Base-by-base conservation (phyloP, 805 yeast genomes). In the Alloascoidea africana region DNA sequence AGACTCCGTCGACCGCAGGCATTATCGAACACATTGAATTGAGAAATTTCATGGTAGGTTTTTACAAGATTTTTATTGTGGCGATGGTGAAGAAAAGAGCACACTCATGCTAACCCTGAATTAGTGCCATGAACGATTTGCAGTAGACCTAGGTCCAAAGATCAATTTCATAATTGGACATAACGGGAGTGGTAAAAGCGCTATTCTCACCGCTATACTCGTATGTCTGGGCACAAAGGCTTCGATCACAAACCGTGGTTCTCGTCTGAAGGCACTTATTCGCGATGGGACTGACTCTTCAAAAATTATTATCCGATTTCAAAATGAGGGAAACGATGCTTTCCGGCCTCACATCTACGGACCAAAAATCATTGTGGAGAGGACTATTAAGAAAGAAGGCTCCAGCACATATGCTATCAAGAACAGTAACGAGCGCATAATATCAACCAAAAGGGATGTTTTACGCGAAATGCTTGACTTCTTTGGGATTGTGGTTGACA, bases 131-230 rank as follows among this genome's bases (percentile, higher is more conserved):
- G 78, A 73, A 35, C 72, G 82, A 39, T 83, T 91, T 49, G 75
- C 73, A 39, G 58, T 91, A 5, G 69, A 66, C 2, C 65, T 87
- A 19, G 91, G 91, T 1, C 86, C 89, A 0, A 72, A 76, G 38
- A 65, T 87, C 46, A 87, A 87, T 53, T 81, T 87, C 51, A 83
- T 87, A 40, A 78, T 83, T 32, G 97, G 97, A 15, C 66, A 79
- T 40, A 87, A 87, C 50, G 97, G 97, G 2, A 75, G 87, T 30
- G 97, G 97, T 18, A 87, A 87, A 51, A 72, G 84, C 51, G 94
- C 96, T 1, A 68, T 87, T 14, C 59, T 87, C 41, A 85, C 96
- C 0, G 96, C 94, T 0, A 73, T 87, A 1, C 74, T 87, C 4
- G 77, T 85, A 3, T 89, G 94, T 2, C 56, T 89, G 2, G 96